These are phyloP conservation scores for Dissophora globulifera DNA, from an alignment of 192 early-diverging fungal genomes.

Conservation along the genomic window DNA sequence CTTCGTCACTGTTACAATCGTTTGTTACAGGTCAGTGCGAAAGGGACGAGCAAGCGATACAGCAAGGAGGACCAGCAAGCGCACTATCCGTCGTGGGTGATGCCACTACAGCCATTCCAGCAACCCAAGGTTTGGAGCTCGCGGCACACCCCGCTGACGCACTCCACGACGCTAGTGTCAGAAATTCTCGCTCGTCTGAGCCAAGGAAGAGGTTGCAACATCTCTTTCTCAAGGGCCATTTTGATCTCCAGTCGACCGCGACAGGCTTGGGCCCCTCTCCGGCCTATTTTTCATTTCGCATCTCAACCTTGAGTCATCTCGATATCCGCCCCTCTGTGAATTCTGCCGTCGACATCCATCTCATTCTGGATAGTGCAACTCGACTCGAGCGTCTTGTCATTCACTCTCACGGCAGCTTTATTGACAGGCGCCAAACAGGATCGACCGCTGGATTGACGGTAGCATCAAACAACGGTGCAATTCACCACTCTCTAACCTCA, in stretches of 20 bases:
- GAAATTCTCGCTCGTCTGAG: conserved; percentile 5
- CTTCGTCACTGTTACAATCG: conserved; percentile 6
- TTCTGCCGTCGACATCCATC: conserved; percentile 32
- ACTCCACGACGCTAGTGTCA: too few species aligned
- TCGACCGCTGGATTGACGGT: neutral
- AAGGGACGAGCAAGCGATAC: neutral
- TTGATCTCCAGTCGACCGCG: neutral
- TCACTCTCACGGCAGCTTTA: conserved; percentile 31
- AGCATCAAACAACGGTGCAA: neutral
- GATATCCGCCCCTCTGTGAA: conserved; percentile 28
- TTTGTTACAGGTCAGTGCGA: neutral
- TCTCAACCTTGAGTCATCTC: conserved; percentile 28
- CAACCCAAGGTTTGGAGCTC: too few species aligned
- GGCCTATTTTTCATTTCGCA: conserved; percentile 21
- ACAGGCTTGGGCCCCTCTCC: neutral
- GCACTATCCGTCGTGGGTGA: too few species aligned
- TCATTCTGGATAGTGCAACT: conserved; percentile 32
- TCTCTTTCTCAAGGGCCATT: conserved; percentile 31
- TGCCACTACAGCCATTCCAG: too few species aligned
- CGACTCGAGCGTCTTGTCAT: conserved; percentile 15
- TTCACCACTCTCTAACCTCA: conserved; percentile 8
- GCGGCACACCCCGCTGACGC: too few species aligned
- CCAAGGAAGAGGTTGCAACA: conserved; percentile 8
- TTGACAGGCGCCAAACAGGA: conserved; percentile 3
- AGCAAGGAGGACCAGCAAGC: neutral